phyloP scores from a whole-genome alignment of 176 grass and related monocot genomes.

The Rhynchospora pubera region DNA sequence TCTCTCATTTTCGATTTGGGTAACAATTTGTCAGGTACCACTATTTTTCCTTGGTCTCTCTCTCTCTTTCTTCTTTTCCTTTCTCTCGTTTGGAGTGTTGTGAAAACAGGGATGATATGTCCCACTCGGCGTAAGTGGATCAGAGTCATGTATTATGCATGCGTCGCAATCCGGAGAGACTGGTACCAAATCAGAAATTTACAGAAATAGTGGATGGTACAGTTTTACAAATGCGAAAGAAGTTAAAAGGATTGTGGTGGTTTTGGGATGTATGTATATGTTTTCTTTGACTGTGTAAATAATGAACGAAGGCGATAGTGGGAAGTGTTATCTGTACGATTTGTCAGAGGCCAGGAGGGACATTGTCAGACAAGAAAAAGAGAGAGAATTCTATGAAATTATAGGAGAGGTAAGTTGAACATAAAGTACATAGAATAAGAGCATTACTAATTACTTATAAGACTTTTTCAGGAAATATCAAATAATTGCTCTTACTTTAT shows the following conservation, averaged over 20 bases:
- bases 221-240: conserved; percentile 20
- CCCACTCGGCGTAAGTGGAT: conserved; percentile 17
- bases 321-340: not conserved
- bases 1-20: conserved; percentile 19
- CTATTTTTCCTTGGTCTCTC: not conserved
- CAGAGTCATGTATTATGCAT: conserved; percentile 19
- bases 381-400: conserved; percentile 8
- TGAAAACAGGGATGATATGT: conserved; percentile 7
- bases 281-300: conserved; percentile 44
- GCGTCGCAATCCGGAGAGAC: conserved; percentile 16
- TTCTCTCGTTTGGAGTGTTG: conserved; percentile 13
- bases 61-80: conserved; percentile 12
- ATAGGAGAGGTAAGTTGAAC: not conserved
- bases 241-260: conserved; percentile 6
- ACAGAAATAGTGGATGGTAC: conserved; percentile 21
- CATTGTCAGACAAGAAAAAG: conserved; percentile 11
- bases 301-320: conserved; percentile 23
- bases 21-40: conserved; percentile 12
- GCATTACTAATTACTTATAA: not conserved
- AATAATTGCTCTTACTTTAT: not conserved
- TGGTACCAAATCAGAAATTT: conserved; percentile 28
- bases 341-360: conserved; percentile 6
- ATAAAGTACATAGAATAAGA: not conserved
- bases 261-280: conserved; percentile 7
- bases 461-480: not conserved